Percentiles rank a stretch among this genome's conserved stretches.
phyloP scores from a whole-genome alignment of 208 protist genomes.

The Crithidia bombi region DNA sequence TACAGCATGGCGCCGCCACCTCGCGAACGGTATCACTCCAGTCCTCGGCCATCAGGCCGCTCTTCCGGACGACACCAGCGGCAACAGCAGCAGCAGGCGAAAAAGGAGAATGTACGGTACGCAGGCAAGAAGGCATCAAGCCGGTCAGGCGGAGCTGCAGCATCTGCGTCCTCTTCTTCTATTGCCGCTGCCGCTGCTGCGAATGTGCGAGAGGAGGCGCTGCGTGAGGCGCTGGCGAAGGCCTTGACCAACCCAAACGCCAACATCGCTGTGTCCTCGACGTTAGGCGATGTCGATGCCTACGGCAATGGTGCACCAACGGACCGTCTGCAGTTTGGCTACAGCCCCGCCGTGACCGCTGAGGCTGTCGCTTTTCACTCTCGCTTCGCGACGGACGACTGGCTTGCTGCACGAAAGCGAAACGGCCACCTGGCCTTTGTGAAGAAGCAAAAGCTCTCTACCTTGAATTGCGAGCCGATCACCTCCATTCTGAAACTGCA shows the following conservation, averaged over 20 bases:
- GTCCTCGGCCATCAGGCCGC: background rate
- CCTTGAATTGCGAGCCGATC: conserved; percentile 76
- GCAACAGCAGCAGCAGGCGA: conserved; percentile 16
- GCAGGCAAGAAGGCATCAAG: conserved; percentile 8
- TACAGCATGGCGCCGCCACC: conserved; percentile 16
- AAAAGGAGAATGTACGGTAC: conserved; percentile 16
- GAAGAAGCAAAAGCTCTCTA: conserved; percentile 53
- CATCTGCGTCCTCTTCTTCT: conserved; percentile 9
- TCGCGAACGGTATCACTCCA: conserved; percentile 20
- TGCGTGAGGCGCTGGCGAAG: conserved; percentile 42
- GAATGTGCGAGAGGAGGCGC: conserved; percentile 38
- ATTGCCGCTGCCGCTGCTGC: background rate
- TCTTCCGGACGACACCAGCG: background rate
- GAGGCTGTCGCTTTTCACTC: conserved; percentile 84
- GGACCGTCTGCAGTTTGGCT: conserved; percentile 89
- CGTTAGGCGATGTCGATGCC: conserved; percentile 36
- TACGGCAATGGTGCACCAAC: conserved; percentile 84
- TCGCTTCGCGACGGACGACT: conserved; percentile 43
- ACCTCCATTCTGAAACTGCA: conserved; percentile 79
- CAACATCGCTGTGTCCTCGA: background rate
- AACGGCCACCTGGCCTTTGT: conserved; percentile 41
- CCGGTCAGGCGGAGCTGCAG: background rate
- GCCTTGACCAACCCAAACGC: conserved; percentile 33
- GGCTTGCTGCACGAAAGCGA: conserved; percentile 48
- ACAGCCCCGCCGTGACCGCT: conserved; percentile 64